Percentiles rank a stretch among this genome's conserved stretches.
phyloP scores from a whole-genome alignment of 495 filamentous ascomycete species.

The Aspergillus leporis region DNA sequence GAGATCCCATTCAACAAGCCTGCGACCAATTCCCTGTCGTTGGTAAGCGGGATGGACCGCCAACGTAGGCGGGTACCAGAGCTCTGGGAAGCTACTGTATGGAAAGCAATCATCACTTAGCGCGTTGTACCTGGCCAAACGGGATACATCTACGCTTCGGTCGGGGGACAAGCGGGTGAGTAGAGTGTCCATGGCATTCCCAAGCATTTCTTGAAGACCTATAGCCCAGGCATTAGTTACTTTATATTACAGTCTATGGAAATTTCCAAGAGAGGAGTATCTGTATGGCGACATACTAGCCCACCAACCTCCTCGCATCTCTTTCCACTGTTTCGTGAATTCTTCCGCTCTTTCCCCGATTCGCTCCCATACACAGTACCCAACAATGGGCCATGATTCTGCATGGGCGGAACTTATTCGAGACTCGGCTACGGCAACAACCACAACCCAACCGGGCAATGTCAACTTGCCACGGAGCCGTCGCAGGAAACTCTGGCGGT shows the following conservation, averaged over 20 bases:
- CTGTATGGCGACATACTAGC: constrained; percentile 3
- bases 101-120: constrained; percentile 12
- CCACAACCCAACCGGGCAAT: constrained; percentile 14
- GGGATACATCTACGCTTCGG: constrained; percentile 15
- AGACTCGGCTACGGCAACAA: constrained; percentile 14
- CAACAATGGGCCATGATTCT: constrained; percentile 1
- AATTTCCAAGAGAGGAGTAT: background rate
- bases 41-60: constrained; percentile 27
- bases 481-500: constrained; percentile 17
- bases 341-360: constrained; percentile 5
- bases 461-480: constrained; percentile 13
- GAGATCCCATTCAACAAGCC: constrained; percentile 29
- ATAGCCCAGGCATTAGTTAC: no score
- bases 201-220: background rate
- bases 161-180: constrained; percentile 10
- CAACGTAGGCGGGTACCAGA: constrained; percentile 23
- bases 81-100: constrained; percentile 5
- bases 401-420: background rate
- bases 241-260: no score
- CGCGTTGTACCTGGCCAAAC: constrained; percentile 7
- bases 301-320: background rate
- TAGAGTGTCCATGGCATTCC: background rate
- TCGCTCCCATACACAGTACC: constrained; percentile 15
- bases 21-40: constrained; percentile 28
- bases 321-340: constrained; percentile 6